phyloP scores from a whole-genome alignment of 1,284 basidiomycete species.

The Boletus hoseneyae region DNA sequence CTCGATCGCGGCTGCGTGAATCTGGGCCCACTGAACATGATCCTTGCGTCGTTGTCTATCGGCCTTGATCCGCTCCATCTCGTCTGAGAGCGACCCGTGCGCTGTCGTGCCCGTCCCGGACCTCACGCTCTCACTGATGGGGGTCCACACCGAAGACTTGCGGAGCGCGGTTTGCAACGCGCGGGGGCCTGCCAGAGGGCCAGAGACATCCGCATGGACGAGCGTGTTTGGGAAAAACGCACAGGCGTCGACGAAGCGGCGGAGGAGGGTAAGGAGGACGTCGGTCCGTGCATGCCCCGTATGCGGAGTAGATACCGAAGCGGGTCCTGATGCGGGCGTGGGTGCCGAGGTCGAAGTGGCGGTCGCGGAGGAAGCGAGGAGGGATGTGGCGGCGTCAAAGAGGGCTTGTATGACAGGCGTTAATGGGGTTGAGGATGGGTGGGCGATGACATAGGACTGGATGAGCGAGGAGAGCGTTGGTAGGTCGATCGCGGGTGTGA shows the following conservation, averaged over 20 bases:
- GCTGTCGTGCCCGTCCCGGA: neutral
- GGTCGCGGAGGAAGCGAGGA: slow-evolving; percentile 23
- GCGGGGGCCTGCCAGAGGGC: slow-evolving; percentile 48
- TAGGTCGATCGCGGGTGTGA: slow-evolving; percentile 41
- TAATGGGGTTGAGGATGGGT: slow-evolving; percentile 46
- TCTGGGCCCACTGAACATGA: slow-evolving; percentile 57
- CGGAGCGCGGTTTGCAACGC: slow-evolving; percentile 54
- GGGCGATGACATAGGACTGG: slow-evolving; percentile 41
- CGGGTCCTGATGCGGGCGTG: slow-evolving; percentile 1
- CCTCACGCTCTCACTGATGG: neutral
- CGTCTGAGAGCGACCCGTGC: slow-evolving; percentile 41
- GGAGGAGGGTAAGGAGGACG: slow-evolving; percentile 34
- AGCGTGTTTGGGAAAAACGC: slow-evolving; percentile 44
- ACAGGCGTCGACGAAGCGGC: slow-evolving; percentile 48
- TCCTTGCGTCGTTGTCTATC: slow-evolving; percentile 56
- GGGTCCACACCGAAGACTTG: slow-evolving; percentile 49
- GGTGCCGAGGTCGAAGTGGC: slow-evolving; percentile 33
- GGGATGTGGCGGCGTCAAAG: slow-evolving; percentile 43
- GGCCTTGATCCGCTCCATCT: slow-evolving; percentile 55
- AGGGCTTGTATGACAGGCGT: slow-evolving; percentile 46
- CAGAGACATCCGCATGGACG: slow-evolving; percentile 48
- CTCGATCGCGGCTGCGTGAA: slow-evolving; percentile 58
- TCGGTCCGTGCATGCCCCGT: slow-evolving; percentile 13
- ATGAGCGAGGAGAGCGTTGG: slow-evolving; percentile 49
- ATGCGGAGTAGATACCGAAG: slow-evolving; percentile 3